These are phyloP conservation scores for Coemansia nantahalensis DNA, from an alignment of 192 early-diverging fungal genomes.

Conservation along the genomic window DNA sequence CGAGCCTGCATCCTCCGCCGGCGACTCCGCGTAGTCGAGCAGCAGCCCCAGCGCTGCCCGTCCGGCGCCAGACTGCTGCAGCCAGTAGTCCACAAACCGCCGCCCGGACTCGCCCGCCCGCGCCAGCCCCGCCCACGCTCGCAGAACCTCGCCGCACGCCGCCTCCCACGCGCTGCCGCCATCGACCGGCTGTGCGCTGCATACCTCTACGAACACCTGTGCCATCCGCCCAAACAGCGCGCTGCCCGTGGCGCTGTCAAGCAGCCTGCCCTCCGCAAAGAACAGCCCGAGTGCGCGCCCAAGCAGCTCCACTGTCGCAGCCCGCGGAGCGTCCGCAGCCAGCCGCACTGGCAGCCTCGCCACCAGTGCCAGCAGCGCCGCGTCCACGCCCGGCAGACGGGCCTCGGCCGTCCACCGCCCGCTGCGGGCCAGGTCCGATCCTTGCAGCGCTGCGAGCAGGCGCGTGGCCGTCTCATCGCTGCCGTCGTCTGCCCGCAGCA, in stretches of 20 bases:
- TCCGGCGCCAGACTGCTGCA: constrained; percentile 15
- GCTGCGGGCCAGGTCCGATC: constrained; percentile 11
- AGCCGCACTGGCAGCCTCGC: not conserved
- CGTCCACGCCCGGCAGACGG: constrained; percentile 12
- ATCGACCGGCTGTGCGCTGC: constrained; percentile 15
- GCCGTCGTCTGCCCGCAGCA: not conserved
- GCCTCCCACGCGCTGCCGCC: not conserved
- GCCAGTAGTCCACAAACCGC: constrained; percentile 40
- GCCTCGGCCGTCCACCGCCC: constrained; percentile 9
- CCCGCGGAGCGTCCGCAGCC: not conserved
- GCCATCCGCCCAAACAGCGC: constrained; percentile 30
- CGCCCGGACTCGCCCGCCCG: constrained; percentile 13
- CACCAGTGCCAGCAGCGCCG: constrained; percentile 5
- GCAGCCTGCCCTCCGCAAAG: constrained; percentile 12
- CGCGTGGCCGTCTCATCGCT: constrained; percentile 1
- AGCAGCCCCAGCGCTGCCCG: constrained; percentile 28
- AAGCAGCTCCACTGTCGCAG: constrained; percentile 12
- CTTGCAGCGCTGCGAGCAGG: constrained; percentile 24
- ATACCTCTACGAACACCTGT: constrained; percentile 19
- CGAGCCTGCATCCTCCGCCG: not conserved
- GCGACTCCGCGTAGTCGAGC: constrained; percentile 27
- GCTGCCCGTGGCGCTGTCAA: not conserved
- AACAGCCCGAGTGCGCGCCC: constrained; percentile 21
- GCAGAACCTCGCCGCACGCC: constrained; percentile 25
- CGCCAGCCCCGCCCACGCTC: constrained; percentile 29